phyloP scores from a whole-genome alignment of 495 filamentous ascomycete genomes.

The Aspergillus indologenus region DNA sequence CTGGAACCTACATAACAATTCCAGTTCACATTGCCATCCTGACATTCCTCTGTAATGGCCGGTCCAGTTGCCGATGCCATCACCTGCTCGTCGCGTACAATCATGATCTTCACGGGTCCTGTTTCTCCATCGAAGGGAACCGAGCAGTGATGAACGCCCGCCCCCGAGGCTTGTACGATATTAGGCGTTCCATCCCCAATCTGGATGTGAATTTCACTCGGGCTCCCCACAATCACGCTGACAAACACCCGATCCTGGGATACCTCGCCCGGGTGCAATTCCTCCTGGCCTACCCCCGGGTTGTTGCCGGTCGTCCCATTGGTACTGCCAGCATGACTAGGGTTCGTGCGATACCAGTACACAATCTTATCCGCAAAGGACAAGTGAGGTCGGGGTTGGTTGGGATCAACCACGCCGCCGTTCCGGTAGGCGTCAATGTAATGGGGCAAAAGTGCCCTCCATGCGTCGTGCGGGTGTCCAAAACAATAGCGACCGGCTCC shows the following conservation, averaged over 20 bases:
- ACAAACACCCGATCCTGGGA: slow-evolving; percentile 40
- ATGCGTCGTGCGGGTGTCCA: slow-evolving; percentile 52
- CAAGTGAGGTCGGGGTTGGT: slow-evolving; percentile 12
- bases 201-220: slow-evolving; percentile 43
- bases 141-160: slow-evolving; percentile 49
- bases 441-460: slow-evolving; percentile 56
- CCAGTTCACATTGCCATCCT: slow-evolving; percentile 50
- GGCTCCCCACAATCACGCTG: slow-evolving; percentile 21
- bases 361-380: slow-evolving; percentile 45
- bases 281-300: slow-evolving; percentile 26
- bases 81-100: slow-evolving; percentile 39
- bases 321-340: slow-evolving; percentile 32
- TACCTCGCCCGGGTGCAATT: slow-evolving; percentile 21
- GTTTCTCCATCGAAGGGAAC: slow-evolving; percentile 50
- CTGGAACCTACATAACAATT: slow-evolving; percentile 45
- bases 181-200: slow-evolving; percentile 47
- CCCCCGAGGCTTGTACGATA: slow-evolving; percentile 33
- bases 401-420: not conserved
- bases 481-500: slow-evolving; percentile 50
- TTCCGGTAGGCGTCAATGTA: slow-evolving; percentile 62
- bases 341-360: slow-evolving; percentile 61
- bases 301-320: slow-evolving; percentile 42
- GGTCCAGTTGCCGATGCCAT: slow-evolving; percentile 39
- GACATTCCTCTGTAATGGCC: slow-evolving; percentile 44
- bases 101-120: slow-evolving; percentile 49